These are phyloP conservation scores for Globisporangium cylindrosporum DNA, from an alignment of 352 stramenopile species.

Conservation along the genomic window DNA sequence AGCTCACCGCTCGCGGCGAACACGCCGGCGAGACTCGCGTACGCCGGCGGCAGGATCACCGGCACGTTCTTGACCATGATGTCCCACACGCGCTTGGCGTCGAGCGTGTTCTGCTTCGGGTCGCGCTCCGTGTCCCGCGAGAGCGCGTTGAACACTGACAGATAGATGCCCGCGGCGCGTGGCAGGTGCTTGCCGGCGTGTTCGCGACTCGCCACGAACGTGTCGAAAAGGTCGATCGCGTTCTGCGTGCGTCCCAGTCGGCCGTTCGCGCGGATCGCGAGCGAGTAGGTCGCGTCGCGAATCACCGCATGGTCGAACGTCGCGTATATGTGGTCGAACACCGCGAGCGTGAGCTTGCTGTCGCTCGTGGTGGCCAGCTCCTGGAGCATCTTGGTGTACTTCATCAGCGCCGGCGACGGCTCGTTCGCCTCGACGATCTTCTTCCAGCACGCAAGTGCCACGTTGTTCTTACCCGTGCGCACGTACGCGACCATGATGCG, in stretches of 20 bases:
- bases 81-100: slow-evolving; percentile 73
- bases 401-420: slow-evolving; percentile 33
- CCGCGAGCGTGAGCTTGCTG: slow-evolving; percentile 50
- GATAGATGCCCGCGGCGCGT: slow-evolving; percentile 55
- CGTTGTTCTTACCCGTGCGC: slow-evolving; percentile 59
- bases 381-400: slow-evolving; percentile 65
- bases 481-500: slow-evolving; percentile 77
- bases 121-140: slow-evolving; percentile 63
- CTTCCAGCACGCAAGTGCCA: slow-evolving; percentile 66
- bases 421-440: slow-evolving; percentile 58
- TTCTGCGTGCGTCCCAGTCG: slow-evolving; percentile 61
- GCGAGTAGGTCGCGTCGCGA: slow-evolving; percentile 52
- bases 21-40: slow-evolving; percentile 77
- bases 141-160: slow-evolving; percentile 81
- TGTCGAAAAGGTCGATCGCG: slow-evolving; percentile 70
- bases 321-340: slow-evolving; percentile 62
- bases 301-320: slow-evolving; percentile 44
- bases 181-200: slow-evolving; percentile 25
- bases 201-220: slow-evolving; percentile 49
- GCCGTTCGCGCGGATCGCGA: slow-evolving; percentile 68
- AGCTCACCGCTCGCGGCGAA: slow-evolving; percentile 77
- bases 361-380: slow-evolving; percentile 60
- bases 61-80: slow-evolving; percentile 70
- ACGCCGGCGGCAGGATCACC: slow-evolving; percentile 64
- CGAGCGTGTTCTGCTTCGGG: slow-evolving; percentile 59